These are phyloP conservation scores for Hawksworthiomyces lignivorus DNA, from an alignment of 2,329 filamentous ascomycete genomes.

Conservation along the genomic window DNA sequence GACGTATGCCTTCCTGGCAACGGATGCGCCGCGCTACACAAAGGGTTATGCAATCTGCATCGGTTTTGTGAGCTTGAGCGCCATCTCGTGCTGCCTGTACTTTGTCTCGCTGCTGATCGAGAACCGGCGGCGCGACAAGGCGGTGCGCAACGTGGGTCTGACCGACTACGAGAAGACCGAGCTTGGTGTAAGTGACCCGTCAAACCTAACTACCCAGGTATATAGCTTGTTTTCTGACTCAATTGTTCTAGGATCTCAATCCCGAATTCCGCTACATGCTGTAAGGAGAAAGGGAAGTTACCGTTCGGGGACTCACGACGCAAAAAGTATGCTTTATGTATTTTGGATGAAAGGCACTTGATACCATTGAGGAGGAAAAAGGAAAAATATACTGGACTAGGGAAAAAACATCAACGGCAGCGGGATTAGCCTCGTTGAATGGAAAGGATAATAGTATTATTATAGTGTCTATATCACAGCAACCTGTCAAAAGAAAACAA, in stretches of 20 bases:
- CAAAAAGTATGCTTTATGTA: no score
- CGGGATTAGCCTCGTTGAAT: no score
- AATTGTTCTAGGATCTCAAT: constrained; percentile 22
- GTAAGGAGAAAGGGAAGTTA: constrained; percentile 16
- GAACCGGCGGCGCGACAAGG: constrained; percentile 52
- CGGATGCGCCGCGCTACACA: constrained; percentile 61
- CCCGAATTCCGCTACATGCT: constrained; percentile 30
- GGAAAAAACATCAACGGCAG: neutral
- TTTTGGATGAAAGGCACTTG: no score
- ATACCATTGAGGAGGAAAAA: neutral
- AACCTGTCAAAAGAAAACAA: no score
- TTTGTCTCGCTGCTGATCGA: constrained; percentile 47
- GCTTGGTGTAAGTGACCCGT: constrained; percentile 28
- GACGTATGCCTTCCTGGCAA: constrained; percentile 59
- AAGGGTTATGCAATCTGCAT: constrained; percentile 73
- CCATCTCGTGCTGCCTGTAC: constrained; percentile 53
- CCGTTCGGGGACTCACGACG: no score
- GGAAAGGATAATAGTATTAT: no score
- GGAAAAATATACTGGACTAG: no score
- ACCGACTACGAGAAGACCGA: constrained; percentile 31
- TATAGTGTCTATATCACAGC: no score
- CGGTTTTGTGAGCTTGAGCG: constrained; percentile 62
- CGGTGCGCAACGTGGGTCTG: constrained; percentile 18
- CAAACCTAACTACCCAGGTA: neutral
- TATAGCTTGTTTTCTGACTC: constrained; percentile 3